These are phyloP conservation scores for Ophiostoma ulmi DNA, from an alignment of 2,329 filamentous ascomycete species.

Conservation along the genomic window DNA sequence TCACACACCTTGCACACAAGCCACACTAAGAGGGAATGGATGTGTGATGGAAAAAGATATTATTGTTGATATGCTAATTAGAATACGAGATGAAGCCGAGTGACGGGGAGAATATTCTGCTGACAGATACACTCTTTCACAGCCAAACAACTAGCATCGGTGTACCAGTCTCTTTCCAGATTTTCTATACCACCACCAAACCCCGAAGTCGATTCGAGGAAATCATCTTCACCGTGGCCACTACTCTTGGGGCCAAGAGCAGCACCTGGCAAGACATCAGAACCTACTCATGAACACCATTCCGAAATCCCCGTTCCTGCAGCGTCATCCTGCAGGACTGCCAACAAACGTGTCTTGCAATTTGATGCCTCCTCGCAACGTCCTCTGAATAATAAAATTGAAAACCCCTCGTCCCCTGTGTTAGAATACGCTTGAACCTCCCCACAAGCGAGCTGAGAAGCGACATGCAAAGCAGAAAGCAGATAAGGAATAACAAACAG, in stretches of 20 bases:
- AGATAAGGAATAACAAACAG: constrained; percentile 17
- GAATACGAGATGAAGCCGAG: neutral
- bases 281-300: neutral
- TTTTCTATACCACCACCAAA: neutral
- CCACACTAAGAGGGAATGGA: neutral
- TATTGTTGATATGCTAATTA: neutral
- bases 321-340: neutral
- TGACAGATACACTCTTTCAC: neutral
- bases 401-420: constrained; percentile 33
- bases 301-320: neutral
- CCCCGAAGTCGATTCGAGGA: neutral
- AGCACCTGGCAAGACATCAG: neutral
- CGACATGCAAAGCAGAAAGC: constrained; percentile 34
- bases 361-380: constrained; percentile 25
- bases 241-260: neutral
- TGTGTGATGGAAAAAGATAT: neutral
- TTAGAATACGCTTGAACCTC: constrained; percentile 32
- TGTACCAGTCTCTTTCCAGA: neutral
- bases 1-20: neutral
- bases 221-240: neutral
- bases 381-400: neutral
- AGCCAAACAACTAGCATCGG: neutral
- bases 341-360: constrained; percentile 22
- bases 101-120: neutral
- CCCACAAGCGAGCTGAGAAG: constrained; percentile 36